Base-by-base conservation (phyloP, 768 basidiomycete genomes). In the Suillus fuscotomentosus region DNA sequence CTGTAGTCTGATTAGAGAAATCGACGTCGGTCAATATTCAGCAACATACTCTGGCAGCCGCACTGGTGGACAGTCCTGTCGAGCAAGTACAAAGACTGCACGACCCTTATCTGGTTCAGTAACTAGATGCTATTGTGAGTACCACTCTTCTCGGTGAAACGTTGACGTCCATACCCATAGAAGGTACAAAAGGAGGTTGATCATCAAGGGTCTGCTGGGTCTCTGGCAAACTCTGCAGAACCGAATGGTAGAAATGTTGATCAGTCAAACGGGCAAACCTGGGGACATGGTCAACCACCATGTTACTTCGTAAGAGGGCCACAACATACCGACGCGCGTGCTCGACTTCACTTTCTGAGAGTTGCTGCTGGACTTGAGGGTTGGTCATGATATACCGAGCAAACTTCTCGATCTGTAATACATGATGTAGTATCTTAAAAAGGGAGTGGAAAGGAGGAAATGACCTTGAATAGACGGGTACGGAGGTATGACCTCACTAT, bases 401-500 rank as follows among this genome's bases (percentile, higher is more conserved):
- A 71, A 87, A 95, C 72, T 88, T 90, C 76, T 97, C 96, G 55
- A 97, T 91, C 95, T 97, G 73, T 54, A 62, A 43, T 5, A 39
- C 48, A 20, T 2, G 43, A 61, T 60, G 55, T 71, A 74, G 65
- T 66, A 69, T 68, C 48, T 51, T 54, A 64, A 31, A 50, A 47
- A 51, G 45, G 27, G 9, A 54, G 53, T 69, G 34, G 53, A 62
- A 14, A 36, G 59, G 38, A 47, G 2, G 61, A 42, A 70, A 79
- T 51, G 66, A 91, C 95, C 85, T 98, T 98, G 81, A 84, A 88
- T 60, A 97, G 75, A 65, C 95, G 82, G 36, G 91, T 93, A 27
- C 96, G 85, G 5, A 97, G 84, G 74, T 97, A 98, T 2, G 94
- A 93, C 63, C 95, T 80, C 31, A 97, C 87, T 62, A 97, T 86